Conservation (phyloP, 257 asterid genomes). For the Lantana camara region DNA sequence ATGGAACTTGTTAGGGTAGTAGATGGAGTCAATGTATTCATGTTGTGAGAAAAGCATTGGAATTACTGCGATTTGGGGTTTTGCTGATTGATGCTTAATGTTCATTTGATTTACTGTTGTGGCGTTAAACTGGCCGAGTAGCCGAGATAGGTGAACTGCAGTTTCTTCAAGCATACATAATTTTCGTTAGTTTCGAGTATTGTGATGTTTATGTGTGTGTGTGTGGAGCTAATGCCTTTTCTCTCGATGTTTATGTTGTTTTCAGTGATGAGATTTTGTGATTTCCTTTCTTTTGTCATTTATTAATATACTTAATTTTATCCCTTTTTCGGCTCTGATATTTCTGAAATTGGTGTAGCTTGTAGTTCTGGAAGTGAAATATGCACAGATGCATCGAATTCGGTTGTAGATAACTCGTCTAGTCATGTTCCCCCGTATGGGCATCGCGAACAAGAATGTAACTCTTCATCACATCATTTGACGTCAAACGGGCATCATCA, state of each 20-base stretch:
- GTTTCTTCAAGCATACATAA: slow-evolving; percentile 2
- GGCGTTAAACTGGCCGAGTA: not conserved
- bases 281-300: not conserved
- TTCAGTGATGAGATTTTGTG: not conserved
- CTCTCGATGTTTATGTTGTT: not conserved
- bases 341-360: slow-evolving; percentile 28
- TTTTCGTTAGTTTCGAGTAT: not conserved
- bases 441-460: slow-evolving; percentile 26
- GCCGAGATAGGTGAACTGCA: slow-evolving; percentile 8
- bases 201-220: not conserved
- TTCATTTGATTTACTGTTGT: not conserved
- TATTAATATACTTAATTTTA: not conserved
- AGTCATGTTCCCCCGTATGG: slow-evolving; percentile 15
- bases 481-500: slow-evolving; percentile 27
- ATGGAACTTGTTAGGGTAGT: not conserved
- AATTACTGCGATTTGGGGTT: not conserved
- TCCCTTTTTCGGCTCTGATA: slow-evolving; percentile 4
- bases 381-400: slow-evolving; percentile 26
- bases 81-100: not conserved
- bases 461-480: slow-evolving; percentile 16
- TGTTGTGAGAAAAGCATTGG: not conserved
- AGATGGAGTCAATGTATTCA: no score
- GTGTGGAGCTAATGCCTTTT: no score
- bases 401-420: slow-evolving; percentile 17
- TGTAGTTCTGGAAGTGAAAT: slow-evolving; percentile 37